Conservation (phyloP, 257 asterid genomes). For the Rubia yunnanensis region DNA sequence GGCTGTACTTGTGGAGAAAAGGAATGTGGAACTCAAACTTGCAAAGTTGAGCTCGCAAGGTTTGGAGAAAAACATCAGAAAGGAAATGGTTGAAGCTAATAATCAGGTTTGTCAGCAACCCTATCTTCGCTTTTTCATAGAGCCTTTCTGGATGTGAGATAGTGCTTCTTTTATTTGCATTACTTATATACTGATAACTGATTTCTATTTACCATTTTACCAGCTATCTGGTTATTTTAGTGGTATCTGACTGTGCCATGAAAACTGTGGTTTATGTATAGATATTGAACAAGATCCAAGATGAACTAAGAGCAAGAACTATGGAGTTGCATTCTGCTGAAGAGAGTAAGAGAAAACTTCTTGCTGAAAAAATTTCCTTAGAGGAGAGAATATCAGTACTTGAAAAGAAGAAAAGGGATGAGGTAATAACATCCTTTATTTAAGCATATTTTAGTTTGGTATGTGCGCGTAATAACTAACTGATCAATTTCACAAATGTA, state of each 20-base stretch:
- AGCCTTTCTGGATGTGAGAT: slow-evolving; percentile 3
- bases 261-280: slow-evolving; percentile 12
- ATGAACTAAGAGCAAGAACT: slow-evolving; percentile 59
- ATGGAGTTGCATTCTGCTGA: slow-evolving; percentile 64
- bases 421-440: slow-evolving; percentile 29
- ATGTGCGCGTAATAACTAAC: slow-evolving; percentile 5
- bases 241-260: neutral
- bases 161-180: neutral
- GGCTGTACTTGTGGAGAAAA: slow-evolving; percentile 73
- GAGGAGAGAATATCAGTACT: slow-evolving; percentile 59
- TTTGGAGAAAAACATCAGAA: slow-evolving; percentile 52
- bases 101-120: slow-evolving; percentile 48
- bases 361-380: slow-evolving; percentile 55
- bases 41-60: slow-evolving; percentile 62
- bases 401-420: slow-evolving; percentile 53
- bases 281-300: slow-evolving; percentile 74
- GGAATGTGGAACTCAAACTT: slow-evolving; percentile 50
- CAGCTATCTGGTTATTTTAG: neutral
- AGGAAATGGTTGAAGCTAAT: slow-evolving; percentile 62
- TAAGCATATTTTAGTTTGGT: slow-evolving; percentile 5
- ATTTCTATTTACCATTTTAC: neutral
- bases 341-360: slow-evolving; percentile 65
- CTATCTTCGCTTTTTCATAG: neutral
- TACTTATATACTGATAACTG: neutral
- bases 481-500: slow-evolving; percentile 21